phyloP scores from a whole-genome alignment of 2,329 filamentous ascomycete species.

The Aulographum hederae region DNA sequence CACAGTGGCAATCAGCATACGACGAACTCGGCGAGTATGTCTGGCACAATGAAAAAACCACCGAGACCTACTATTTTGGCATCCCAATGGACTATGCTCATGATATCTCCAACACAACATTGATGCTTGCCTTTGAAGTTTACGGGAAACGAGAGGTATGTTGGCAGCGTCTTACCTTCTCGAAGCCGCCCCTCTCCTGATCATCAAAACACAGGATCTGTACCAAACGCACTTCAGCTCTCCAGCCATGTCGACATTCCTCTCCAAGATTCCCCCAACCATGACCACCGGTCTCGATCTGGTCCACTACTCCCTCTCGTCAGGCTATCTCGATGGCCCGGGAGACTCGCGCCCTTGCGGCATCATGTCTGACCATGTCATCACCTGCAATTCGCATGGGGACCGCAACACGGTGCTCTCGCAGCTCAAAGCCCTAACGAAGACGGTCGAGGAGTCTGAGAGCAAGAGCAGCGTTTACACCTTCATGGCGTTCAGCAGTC shows the following conservation, averaged over 20 bases:
- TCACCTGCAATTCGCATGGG: conserved; percentile 7
- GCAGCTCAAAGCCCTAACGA: conserved; percentile 7
- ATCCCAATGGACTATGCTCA: conserved; percentile 18
- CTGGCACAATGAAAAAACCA: conserved; percentile 14
- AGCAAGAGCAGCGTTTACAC: conserved; percentile 8
- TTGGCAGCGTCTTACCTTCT: not conserved
- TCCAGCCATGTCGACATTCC: conserved; percentile 14
- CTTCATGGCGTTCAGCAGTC: conserved; percentile 12
- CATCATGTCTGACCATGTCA: conserved; percentile 15
- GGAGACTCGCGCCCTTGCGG: conserved; percentile 9
- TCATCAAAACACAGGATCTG: conserved; percentile 8
- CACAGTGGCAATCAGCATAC: conserved; percentile 23
- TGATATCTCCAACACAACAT: conserved; percentile 12
- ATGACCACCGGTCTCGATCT: conserved; percentile 18
- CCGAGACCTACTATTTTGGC: conserved; percentile 25
- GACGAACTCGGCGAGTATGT: conserved; percentile 20
- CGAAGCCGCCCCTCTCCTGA: not conserved
- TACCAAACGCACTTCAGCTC: conserved; percentile 16
- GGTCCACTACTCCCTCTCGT: conserved; percentile 12
- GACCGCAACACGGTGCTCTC: conserved; percentile 4
- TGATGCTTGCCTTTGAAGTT: conserved; percentile 19
- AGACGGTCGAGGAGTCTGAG: conserved; percentile 6
- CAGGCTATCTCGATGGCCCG: conserved; percentile 14
- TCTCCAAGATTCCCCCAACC: conserved; percentile 9
- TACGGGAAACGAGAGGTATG: conserved; percentile 9